Percentiles rank a stretch among this genome's conserved stretches.
Conservation (phyloP, 2,329 filamentous ascomycete species). For the Metarhizium humberi region DNA sequence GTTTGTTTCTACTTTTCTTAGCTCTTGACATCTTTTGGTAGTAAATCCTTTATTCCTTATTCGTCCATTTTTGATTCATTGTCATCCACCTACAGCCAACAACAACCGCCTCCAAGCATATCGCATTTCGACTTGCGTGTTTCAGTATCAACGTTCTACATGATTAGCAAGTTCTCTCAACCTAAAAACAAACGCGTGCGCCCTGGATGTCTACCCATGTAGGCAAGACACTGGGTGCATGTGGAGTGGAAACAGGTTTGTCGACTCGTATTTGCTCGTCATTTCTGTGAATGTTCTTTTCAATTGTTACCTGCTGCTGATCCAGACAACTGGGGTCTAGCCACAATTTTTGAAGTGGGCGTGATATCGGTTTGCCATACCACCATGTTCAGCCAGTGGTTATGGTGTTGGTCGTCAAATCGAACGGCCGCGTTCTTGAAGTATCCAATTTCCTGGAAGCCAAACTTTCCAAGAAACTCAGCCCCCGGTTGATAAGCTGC, state of each 20-base stretch:
- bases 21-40: too few species aligned
- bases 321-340: not conserved
- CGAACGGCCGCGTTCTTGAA: conserved; percentile 14
- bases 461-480: conserved; percentile 19
- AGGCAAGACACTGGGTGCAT: too few species aligned
- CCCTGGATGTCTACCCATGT: too few species aligned
- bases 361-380: conserved; percentile 19
- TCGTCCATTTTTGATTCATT: too few species aligned
- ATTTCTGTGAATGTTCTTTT: not conserved
- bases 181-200: too few species aligned
- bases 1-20: too few species aligned
- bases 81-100: too few species aligned
- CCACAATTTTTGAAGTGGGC: conserved; percentile 5
- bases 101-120: too few species aligned
- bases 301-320: not conserved
- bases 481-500: conserved; percentile 8
- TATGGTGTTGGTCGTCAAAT: conserved; percentile 8
- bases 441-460: conserved; percentile 17
- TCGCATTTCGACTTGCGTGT: too few species aligned
- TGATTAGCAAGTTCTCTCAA: too few species aligned
- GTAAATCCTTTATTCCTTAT: too few species aligned
- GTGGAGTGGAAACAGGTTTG: not conserved
- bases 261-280: not conserved
- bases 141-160: too few species aligned
- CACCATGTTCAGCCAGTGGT: conserved; percentile 20